Conservation (phyloP, 2,329 filamentous ascomycete species). For the Curvularia hawaiiensis region DNA sequence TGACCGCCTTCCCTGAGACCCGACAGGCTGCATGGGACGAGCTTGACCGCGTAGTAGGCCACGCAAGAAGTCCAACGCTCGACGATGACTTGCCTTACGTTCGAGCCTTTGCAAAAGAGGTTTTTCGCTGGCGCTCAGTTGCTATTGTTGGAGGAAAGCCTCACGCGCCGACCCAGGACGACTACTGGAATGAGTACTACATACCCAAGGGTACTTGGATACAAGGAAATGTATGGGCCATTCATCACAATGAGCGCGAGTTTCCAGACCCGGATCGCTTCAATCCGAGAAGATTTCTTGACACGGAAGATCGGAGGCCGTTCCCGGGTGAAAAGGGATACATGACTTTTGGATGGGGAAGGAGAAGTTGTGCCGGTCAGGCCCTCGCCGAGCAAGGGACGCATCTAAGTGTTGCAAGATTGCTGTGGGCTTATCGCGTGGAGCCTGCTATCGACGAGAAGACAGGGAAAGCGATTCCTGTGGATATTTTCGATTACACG, state of each 20-base stretch:
- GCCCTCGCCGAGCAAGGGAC: conserved; percentile 65
- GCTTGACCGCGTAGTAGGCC: conserved; percentile 40
- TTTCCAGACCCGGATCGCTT: conserved; percentile 7
- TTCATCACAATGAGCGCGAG: conserved; percentile 47
- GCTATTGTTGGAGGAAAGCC: conserved; percentile 45
- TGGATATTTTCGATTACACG: conserved; percentile 52
- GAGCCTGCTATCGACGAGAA: conserved; percentile 46
- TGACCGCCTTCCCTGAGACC: conserved; percentile 40
- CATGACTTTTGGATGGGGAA: conserved; percentile 61
- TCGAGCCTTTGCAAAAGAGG: conserved; percentile 42
- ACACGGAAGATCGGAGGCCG: conserved; percentile 29
- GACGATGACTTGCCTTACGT: conserved; percentile 48
- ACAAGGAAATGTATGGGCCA: conserved; percentile 49
- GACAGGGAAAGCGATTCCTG: conserved; percentile 54
- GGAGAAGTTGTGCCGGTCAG: conserved; percentile 63
- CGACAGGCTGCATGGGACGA: conserved; percentile 38
- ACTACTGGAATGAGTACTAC: conserved; percentile 44
- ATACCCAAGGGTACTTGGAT: conserved; percentile 49
- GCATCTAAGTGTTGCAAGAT: conserved; percentile 61
- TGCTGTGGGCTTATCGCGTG: conserved; percentile 64
- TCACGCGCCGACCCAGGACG: conserved; percentile 41
- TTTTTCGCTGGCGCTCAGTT: conserved; percentile 41
- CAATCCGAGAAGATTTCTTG: conserved; percentile 14
- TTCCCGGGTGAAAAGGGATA: conserved; percentile 54
- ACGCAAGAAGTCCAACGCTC: conserved; percentile 36